These are phyloP conservation scores for Vigna mungo DNA, from an alignment of 306 rosid species.

Conservation along the genomic window DNA sequence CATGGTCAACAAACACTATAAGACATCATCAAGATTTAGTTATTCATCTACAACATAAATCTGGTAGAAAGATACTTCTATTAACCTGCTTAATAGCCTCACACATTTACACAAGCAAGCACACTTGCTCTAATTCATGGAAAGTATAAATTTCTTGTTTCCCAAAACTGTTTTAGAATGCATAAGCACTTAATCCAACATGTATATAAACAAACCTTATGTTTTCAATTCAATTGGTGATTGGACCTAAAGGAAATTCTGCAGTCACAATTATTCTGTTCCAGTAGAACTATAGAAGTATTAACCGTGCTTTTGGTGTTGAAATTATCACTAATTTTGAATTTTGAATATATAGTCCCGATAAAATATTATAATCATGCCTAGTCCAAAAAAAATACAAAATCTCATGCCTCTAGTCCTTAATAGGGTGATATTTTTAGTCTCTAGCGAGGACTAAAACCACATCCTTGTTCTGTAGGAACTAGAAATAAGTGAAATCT, in stretches of 20 bases:
- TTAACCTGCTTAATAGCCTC: neutral
- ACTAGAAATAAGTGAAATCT: neutral
- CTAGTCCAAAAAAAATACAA: neutral
- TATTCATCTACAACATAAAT: conserved; percentile 20
- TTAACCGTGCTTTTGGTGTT: neutral
- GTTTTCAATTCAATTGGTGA: neutral
- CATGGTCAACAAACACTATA: conserved; percentile 13
- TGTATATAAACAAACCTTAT: neutral
- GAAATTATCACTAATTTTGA: neutral
- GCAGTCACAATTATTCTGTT: neutral
- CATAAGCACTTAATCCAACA: neutral
- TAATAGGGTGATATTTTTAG: neutral
- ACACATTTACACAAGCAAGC: neutral
- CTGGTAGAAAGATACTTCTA: neutral
- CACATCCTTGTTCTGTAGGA: neutral
- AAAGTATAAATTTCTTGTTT: neutral
- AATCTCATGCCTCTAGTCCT: neutral
- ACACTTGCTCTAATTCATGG: neutral
- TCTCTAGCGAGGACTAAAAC: neutral
- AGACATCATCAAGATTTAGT: neutral
- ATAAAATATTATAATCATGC: neutral
- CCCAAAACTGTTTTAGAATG: neutral
- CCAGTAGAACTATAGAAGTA: neutral
- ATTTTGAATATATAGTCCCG: neutral
- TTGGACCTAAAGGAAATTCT: neutral